Base-by-base conservation (phyloP, 192 early-diverging fungal genomes). In the Coemansia sp. region DNA sequence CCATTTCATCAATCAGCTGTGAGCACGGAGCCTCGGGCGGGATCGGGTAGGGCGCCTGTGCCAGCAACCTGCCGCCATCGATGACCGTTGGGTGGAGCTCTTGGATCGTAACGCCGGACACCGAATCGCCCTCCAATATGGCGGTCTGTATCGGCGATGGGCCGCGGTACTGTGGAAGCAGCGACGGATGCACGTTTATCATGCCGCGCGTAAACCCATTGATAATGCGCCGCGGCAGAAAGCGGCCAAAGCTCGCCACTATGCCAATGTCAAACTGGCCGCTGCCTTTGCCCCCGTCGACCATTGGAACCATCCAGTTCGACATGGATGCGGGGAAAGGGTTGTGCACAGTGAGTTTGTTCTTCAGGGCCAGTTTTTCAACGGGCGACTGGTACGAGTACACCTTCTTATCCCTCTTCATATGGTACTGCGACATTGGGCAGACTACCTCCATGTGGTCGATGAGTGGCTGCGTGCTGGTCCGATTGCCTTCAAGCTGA, bases 201-300 rank as follows among this genome's bases (percentile, higher is more conserved):
- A 90, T 89, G 24, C 88, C 90, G 31, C 76, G 66, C 7, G 73
- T 83, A 68, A 97, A 94, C 2, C 79, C 61, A 1, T 74, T 62
- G 49, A 97, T 89, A n/a, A 98, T 73, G 27, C 81, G 37, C n/a
- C 70, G 53, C 2, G 96, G 90, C 24, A 98, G 65, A 63, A 97
- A 95, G 65, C 90, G 92, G 6, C 96, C 95, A 86, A 97, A 98
- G 1, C 94, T 96, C 0, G 96, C 93, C n/a, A 96, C 95, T 0
- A 96, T 82, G 8, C 92, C 96, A 38, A 98, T 76, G 74, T 95
- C 92, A 70, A 89, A 96, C 5, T 17, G n/a, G 1, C 29, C 59
- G 15, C n/a, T 32, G 8, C 25, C 47, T 4, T n/a, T 25, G 11
- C 53, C 40, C 14, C 19, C 37, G 36, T 64, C 32, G 3, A 60